phyloP scores from a whole-genome alignment of 2,329 filamentous ascomycete species.

The Fusarium palustre region DNA sequence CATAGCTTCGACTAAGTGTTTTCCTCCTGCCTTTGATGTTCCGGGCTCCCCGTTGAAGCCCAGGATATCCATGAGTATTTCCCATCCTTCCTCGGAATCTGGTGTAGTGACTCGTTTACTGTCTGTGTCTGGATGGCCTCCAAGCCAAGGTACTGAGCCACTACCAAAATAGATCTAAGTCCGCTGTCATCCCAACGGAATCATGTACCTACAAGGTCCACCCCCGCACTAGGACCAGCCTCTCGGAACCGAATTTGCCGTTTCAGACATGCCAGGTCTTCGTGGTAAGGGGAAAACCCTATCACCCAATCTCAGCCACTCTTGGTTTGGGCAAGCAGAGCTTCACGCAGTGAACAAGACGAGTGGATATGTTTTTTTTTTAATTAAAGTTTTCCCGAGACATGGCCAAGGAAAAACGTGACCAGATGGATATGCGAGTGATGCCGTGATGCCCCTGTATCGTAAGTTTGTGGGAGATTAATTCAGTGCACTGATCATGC shows the following conservation, averaged over 20 bases:
- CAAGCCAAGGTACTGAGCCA: constrained; percentile 25
- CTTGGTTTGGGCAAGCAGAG: constrained; percentile 7
- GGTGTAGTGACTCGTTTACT: constrained; percentile 20
- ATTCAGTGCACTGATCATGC: constrained; percentile 35
- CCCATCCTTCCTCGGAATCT: background rate
- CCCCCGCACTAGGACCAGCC: constrained; percentile 46
- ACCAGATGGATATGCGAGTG: constrained; percentile 44
- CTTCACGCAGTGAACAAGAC: background rate
- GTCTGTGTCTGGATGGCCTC: background rate
- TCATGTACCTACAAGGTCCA: constrained; percentile 41
- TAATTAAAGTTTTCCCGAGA: background rate
- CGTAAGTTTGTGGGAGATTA: constrained; percentile 41
- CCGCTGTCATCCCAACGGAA: constrained; percentile 34
- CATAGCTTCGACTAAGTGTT: constrained; percentile 34
- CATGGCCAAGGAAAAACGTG: constrained; percentile 40
- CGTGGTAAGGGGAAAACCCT: constrained; percentile 22
- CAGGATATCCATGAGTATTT: constrained; percentile 39
- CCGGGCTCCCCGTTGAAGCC: constrained; percentile 32
- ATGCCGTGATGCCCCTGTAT: constrained; percentile 39
- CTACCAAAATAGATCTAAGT: constrained; percentile 40
- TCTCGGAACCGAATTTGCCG: constrained; percentile 41
- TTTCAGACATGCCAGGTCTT: constrained; percentile 29
- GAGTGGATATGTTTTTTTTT: background rate
- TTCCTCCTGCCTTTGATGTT: background rate
- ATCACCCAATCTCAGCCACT: background rate